phyloP scores from a whole-genome alignment of 2,329 filamentous ascomycete genomes.

The Teratosphaeria pseudoeucalypti region DNA sequence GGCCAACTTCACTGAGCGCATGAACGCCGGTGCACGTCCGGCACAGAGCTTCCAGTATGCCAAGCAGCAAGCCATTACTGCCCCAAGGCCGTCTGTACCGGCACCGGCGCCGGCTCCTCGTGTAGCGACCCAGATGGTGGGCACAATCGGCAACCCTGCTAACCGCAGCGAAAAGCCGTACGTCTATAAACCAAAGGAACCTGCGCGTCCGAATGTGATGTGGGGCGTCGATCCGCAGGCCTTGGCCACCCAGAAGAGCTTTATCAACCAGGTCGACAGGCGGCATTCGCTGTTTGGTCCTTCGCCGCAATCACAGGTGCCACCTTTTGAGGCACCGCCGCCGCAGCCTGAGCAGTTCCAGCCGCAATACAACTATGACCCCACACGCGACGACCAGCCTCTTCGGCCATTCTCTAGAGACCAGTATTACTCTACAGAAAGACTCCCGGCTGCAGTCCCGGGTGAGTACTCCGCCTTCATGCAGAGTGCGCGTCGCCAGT shows the following conservation, averaged over 20 bases:
- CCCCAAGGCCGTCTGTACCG: slow-evolving; percentile 1
- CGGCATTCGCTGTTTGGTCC: slow-evolving; percentile 4
- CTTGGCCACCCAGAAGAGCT: slow-evolving; percentile 20
- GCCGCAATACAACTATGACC: slow-evolving; percentile 6
- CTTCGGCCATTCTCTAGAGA: slow-evolving; percentile 25
- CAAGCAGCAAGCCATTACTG: not conserved
- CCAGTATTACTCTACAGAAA: slow-evolving; percentile 27
- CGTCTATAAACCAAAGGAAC: slow-evolving; percentile 28
- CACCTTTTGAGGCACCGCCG: not conserved
- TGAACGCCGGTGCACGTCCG: slow-evolving; percentile 30
- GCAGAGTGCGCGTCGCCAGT: slow-evolving; percentile 18
- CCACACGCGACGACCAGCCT: slow-evolving; percentile 12
- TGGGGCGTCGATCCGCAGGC: slow-evolving; percentile 22
- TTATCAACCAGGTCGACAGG: slow-evolving; percentile 14
- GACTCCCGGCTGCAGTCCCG: slow-evolving; percentile 25
- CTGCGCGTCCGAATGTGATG: slow-evolving; percentile 15
- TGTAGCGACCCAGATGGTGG: slow-evolving; percentile 1
- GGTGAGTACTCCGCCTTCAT: slow-evolving; percentile 27
- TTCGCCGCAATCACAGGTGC: slow-evolving; percentile 4
- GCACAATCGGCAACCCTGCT: slow-evolving; percentile 2
- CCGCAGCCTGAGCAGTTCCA: slow-evolving; percentile 5
- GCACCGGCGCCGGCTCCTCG: not conserved
- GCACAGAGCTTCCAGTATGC: not conserved
- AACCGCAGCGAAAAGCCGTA: slow-evolving; percentile 23
- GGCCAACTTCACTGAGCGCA: slow-evolving; percentile 62